Percentiles rank a stretch among this genome's conserved stretches.
Conservation (phyloP, 306 rosid genomes). For the Trichosanthes cucumerina region DNA sequence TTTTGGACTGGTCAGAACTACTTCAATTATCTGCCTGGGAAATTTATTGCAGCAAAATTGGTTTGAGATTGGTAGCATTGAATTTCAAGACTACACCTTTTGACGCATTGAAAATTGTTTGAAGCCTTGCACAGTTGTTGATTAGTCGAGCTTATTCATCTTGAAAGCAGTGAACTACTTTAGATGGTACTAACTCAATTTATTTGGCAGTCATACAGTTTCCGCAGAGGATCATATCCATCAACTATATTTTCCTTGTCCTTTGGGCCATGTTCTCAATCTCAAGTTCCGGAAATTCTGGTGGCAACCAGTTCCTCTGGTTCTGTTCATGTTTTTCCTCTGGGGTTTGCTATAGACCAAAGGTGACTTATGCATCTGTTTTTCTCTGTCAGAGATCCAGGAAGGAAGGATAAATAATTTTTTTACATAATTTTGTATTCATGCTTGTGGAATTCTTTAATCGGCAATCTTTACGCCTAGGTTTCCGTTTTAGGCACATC, state of each 20-base stretch:
- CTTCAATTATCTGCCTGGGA: background rate
- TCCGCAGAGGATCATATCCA: slow-evolving; percentile 88
- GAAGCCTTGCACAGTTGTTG: background rate
- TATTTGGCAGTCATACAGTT: slow-evolving; percentile 67
- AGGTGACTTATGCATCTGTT: slow-evolving; percentile 38
- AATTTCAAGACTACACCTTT: background rate
- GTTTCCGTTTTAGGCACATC: background rate
- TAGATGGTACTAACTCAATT: slow-evolving; percentile 19
- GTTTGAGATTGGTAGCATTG: background rate
- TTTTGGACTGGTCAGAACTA: background rate
- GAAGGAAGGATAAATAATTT: background rate
- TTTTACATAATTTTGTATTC: background rate
- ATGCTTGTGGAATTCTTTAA: background rate
- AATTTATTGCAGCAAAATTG: background rate
- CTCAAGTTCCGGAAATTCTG: slow-evolving; percentile 72
- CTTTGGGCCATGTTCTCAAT: slow-evolving; percentile 62
- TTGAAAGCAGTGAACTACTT: background rate
- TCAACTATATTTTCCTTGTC: slow-evolving; percentile 83
- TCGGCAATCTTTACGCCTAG: background rate
- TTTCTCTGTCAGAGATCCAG: background rate
- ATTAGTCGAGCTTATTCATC: background rate
- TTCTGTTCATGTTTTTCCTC: slow-evolving; percentile 77
- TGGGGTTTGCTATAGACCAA: slow-evolving; percentile 52
- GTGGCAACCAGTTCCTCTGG: slow-evolving; percentile 91
- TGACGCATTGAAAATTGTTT: background rate